Evolutionary conservation across 768 basidiomycete genomes (phyloP).

Genomic region (Lentinus tigrinus): DNA sequence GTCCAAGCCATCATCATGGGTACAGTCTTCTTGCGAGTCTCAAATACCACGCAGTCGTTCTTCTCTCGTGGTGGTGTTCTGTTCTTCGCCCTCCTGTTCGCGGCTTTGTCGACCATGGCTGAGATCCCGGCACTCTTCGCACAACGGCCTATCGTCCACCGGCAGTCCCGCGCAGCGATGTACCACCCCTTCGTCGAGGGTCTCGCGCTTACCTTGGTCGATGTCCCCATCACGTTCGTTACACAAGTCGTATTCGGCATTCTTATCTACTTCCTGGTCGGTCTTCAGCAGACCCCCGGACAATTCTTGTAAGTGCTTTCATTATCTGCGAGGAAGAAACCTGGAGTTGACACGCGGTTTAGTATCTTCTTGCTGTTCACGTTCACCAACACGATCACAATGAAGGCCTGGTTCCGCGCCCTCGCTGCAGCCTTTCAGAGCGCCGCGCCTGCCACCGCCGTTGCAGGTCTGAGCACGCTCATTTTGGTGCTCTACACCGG

Average conservation of each 20-base stretch:
- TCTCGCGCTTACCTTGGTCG: constrained; percentile 58
- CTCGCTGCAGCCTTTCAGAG: constrained; percentile 59
- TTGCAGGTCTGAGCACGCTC: constrained; percentile 53
- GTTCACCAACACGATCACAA: constrained; percentile 56
- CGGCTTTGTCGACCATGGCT: constrained; percentile 58
- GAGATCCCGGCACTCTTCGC: constrained; percentile 58
- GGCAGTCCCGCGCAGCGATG: constrained; percentile 60
- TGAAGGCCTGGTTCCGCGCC: constrained; percentile 76
- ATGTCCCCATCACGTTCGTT: constrained; percentile 54
- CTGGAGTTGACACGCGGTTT: constrained; percentile 1
- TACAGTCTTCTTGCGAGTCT: constrained; percentile 60
- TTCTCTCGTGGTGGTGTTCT: constrained; percentile 79
- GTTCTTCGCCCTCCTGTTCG: constrained; percentile 72
- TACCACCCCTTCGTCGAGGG: constrained; percentile 58
- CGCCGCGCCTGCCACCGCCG: constrained; percentile 60
- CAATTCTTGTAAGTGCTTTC: constrained; percentile 62
- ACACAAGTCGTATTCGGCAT: constrained; percentile 46
- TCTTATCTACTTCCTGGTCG: constrained; percentile 61
- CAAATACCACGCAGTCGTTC: constrained; percentile 54
- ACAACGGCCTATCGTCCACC: constrained; percentile 58
- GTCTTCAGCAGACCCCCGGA: constrained; percentile 49
- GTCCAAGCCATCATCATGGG: constrained; percentile 58
- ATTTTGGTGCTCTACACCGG: constrained; percentile 57
- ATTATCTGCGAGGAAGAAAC: background rate
- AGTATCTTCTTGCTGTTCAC: constrained; percentile 62